phyloP scores from a whole-genome alignment of 257 asterid species.

The Solanum dulcamara region DNA sequence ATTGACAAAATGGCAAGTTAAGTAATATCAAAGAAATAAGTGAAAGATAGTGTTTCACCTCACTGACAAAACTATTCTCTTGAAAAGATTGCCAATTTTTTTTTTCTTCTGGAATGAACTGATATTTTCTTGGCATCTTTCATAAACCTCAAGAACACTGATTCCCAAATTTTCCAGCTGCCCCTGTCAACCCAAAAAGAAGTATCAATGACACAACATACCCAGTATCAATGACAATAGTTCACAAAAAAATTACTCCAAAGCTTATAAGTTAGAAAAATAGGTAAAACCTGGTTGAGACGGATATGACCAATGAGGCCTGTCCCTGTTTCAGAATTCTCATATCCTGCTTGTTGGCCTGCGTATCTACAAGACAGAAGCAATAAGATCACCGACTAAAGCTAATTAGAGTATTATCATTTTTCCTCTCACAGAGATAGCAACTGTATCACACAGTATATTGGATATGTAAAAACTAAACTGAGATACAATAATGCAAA shows the following conservation, averaged over 20 bases:
- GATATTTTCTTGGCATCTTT: conserved; percentile 58
- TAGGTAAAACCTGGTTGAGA: conserved; percentile 55
- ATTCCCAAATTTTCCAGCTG: conserved; percentile 38
- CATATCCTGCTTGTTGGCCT: conserved; percentile 23
- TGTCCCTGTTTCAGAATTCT: conserved; percentile 25
- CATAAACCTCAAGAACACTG: conserved; percentile 41
- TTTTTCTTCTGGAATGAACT: conserved; percentile 48
- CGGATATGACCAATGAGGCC: conserved; percentile 90
- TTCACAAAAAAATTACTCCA: conserved; percentile 8
- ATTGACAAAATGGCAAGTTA: not conserved
- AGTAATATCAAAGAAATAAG: not conserved
- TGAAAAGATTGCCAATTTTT: conserved; percentile 50
- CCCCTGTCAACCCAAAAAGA: conserved; percentile 32
- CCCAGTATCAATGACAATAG: not conserved
- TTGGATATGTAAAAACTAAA: not conserved
- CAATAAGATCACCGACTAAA: not conserved
- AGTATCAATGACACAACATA: not conserved
- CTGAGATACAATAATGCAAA: not conserved
- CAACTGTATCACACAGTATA: not conserved
- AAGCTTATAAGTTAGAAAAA: conserved; percentile 4
- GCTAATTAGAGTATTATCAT: not conserved
- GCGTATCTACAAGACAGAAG: conserved; percentile 45
- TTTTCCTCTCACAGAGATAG: not conserved
- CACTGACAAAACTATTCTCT: conserved; percentile 40
- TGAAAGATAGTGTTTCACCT: conserved; percentile 27